Evolutionary conservation across 2,329 filamentous ascomycete genomes (phyloP), one percentile per base, ranked within the genome.

Genomic region (Davidsoniella australis): DNA sequence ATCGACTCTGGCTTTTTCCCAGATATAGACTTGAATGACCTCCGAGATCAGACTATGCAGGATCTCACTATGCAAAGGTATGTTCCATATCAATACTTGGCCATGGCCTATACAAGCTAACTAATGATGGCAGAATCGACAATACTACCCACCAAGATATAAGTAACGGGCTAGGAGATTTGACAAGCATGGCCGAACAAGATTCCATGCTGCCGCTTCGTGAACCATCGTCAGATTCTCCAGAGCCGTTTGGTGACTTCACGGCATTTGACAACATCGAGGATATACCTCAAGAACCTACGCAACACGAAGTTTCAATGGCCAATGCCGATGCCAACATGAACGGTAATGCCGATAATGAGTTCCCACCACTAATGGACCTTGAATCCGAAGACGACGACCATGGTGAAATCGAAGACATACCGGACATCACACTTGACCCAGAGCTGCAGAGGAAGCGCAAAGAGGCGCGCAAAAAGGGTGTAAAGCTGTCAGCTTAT

Each of bases 401-500:
- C 17, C 37, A 50, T 14, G 53, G 52, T 18, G 54, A 44, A n/a
- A 50, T 43, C 12, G 44, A 38, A 29, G 49, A 41, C n/a, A 41
- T 41, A 38, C 45, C 41, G 4, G 51, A 50, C 17, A 29, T 41
- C 17, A 50, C 47, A 5, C 23, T 50, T 1, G 44, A 53, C 38
- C 44, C 44, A 4, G 44, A 33, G 1, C 42, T 53, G 9, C 17
- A 49, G 43, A 36, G 47, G 16, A 44, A 47, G 16, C 47, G 39
- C n/a, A 38, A 41, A 20, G 47, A 47, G 24, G 51, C 47, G 3
- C 64, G 60, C 52, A 72, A 71, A 56, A 60, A 62, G 5, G 63
- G 61, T 24, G 68, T 76, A 56, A 72, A 75, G 55, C 70, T 77
- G 44, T 93, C 86, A 0, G 73, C 73, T 45, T 70, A 87, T 58